A percentile compares a stretch with the other conserved stretches of the same genome.
phyloP scores from a whole-genome alignment of 192 early-diverging fungal species.

The Podila epigama region DNA sequence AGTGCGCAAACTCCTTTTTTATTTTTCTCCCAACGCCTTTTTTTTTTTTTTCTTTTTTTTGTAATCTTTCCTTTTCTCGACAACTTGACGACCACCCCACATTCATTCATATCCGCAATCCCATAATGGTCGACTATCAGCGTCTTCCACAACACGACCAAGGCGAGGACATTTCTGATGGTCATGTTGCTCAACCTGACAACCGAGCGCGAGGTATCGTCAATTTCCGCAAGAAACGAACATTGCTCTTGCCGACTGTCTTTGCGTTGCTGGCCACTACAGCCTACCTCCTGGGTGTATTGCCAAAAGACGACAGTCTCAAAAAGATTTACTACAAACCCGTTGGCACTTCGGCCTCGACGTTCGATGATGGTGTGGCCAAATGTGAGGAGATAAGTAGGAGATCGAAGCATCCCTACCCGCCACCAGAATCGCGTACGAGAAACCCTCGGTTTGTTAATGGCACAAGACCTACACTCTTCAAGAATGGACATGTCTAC shows the following conservation, averaged over 20 bases:
- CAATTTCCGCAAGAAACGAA: neutral
- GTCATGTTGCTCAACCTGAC: neutral
- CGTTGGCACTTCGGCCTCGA: constrained; percentile 22
- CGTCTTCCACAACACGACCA: constrained; percentile 21
- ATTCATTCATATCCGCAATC: neutral
- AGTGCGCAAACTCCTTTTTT: neutral
- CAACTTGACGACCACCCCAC: neutral
- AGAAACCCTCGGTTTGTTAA: constrained; percentile 51
- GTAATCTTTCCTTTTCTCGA: neutral
- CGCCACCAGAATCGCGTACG: neutral
- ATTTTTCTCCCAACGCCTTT: neutral
- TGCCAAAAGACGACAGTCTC: constrained; percentile 12
- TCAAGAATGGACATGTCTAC: constrained; percentile 62
- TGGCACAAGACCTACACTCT: constrained; percentile 43
- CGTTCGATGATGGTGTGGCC: constrained; percentile 18
- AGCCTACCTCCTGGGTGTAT: constrained; percentile 8
- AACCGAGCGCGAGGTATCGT: neutral
- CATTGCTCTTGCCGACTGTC: constrained; percentile 18
- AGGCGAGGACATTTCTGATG: neutral
- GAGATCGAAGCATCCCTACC: constrained; percentile 5
- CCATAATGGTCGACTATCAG: constrained; percentile 16
- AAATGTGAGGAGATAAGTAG: constrained; percentile 26
- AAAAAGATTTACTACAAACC: neutral
- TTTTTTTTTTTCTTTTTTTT: neutral
- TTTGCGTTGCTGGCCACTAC: constrained; percentile 10